Evolutionary conservation across 768 basidiomycete species (phyloP).

Genomic region (Amylocystis lapponica): DNA sequence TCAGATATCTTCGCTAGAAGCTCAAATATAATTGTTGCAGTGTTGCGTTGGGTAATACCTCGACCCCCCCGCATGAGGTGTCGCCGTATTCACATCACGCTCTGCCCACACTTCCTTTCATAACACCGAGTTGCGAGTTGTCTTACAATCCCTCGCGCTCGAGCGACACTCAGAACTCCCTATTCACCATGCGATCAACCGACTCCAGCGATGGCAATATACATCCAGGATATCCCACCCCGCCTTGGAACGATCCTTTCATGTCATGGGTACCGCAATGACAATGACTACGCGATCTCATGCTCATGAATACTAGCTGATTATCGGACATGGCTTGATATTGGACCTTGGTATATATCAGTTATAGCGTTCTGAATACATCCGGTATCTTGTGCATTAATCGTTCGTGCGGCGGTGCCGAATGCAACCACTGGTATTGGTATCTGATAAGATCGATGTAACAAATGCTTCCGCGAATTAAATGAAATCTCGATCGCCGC

Average conservation of each 20-base stretch:
- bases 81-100: conserved; percentile 8
- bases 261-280: conserved; percentile 57
- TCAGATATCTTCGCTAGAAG: neutral
- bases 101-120: neutral
- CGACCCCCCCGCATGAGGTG: conserved; percentile 20
- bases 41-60: conserved; percentile 34
- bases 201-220: conserved; percentile 16
- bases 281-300: too few species aligned
- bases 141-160: neutral
- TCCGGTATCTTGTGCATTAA: too few species aligned
- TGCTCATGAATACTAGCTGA: too few species aligned
- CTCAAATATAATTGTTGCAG: conserved; percentile 20
- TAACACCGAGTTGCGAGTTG: too few species aligned
- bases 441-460: too few species aligned
- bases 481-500: too few species aligned
- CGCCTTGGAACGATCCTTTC: conserved; percentile 48
- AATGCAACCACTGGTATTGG: too few species aligned
- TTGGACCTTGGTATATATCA: too few species aligned
- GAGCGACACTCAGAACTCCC: neutral
- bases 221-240: conserved; percentile 21
- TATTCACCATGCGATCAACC: conserved; percentile 1
- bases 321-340: too few species aligned
- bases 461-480: too few species aligned
- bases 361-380: too few species aligned
- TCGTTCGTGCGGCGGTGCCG: too few species aligned